Evolutionary conservation across 352 stramenopile genomes (phyloP), one percentile per base, ranked within the genome.

Genomic region (Phytophthora vignae): DNA sequence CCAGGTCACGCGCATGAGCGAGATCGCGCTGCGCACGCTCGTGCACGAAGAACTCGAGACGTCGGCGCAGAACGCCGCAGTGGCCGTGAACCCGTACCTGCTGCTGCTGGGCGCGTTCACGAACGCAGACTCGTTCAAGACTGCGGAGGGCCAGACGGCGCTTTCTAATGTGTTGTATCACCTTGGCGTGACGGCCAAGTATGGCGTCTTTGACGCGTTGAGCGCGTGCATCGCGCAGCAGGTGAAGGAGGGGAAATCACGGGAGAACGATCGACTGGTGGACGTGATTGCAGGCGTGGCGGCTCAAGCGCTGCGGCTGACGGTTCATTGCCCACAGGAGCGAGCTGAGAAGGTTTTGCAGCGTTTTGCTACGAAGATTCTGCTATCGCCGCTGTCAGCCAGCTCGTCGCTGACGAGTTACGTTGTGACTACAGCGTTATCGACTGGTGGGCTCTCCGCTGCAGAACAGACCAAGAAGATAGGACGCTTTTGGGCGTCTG

Each of bases 71-170:
- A 70, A 58, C 12, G 10, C 63, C 38, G 48, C 63, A 2, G 55
- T 76, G 15, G 60, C 76, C 1, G 67, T 73, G 60, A 82, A 74
- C 22, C 79, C 82, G 42, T 90, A 89, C 55, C 46, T 90, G 21
- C 38, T 90, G 33, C 60, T 92, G 2, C 2, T 90, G 11, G 83
- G 84, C 12, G 83, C 82, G 22, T 61, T 92, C 9, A 81, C 78
- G 8, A 81, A 60, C 56, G 27, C 21, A 0, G 64, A 72, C 6
- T 78, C 67, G 50, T 90, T 84, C 52, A 6, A 59, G 10, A 74
- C 71, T 0, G 36, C 56, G 1, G 69, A 78, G 33, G 67, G 12
- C 11, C 46, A 70, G 9, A 59, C 29, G 11, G 74, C 64, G 3
- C 68, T 81, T 7, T 36, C 33, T 1, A 46, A 21, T 11, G 46